phyloP scores from a whole-genome alignment of 306 rosid genomes.

The Pyrus betulifolia region DNA sequence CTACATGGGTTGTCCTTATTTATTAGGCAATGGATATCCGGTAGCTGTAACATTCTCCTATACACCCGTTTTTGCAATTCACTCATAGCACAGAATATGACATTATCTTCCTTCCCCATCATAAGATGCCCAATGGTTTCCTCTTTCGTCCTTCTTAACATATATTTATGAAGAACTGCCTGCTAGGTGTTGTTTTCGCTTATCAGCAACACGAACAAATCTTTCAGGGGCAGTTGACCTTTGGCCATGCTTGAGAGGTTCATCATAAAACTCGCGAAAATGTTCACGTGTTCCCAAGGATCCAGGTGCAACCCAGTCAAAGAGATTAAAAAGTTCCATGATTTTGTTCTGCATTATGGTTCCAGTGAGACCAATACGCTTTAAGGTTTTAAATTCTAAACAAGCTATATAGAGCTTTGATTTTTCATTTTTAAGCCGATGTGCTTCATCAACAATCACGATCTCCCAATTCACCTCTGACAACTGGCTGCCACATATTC shows the following conservation, averaged over 20 bases:
- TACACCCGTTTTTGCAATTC: slow-evolving; percentile 82
- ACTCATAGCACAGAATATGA: slow-evolving; percentile 87
- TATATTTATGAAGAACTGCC: slow-evolving; percentile 60
- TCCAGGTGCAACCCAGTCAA: slow-evolving; percentile 90
- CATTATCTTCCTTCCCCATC: slow-evolving; percentile 98
- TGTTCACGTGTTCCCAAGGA: slow-evolving; percentile 91
- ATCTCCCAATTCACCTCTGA: slow-evolving; percentile 60
- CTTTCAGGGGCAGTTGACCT: slow-evolving; percentile 88
- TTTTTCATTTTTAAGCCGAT: slow-evolving; percentile 83
- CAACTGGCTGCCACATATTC: slow-evolving; percentile 67
- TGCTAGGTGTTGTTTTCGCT: slow-evolving; percentile 74
- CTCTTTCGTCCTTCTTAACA: slow-evolving; percentile 91
- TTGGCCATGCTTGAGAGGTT: slow-evolving; percentile 95
- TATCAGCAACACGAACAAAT: slow-evolving; percentile 65
- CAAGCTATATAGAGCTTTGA: slow-evolving; percentile 83
- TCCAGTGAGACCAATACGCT: slow-evolving; percentile 89
- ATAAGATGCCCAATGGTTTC: slow-evolving; percentile 98
- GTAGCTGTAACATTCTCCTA: slow-evolving; percentile 81
- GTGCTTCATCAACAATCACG: slow-evolving; percentile 85
- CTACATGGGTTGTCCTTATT: slow-evolving; percentile 81
- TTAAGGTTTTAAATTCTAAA: slow-evolving; percentile 59
- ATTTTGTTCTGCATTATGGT: slow-evolving; percentile 93
- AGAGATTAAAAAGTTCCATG: slow-evolving; percentile 87
- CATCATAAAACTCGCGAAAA: slow-evolving; percentile 81
- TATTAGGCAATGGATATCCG: slow-evolving; percentile 80